Evolutionary conservation across 106 monocot genomes (phyloP).

Genomic region (Phalaenopsis equestris): DNA sequence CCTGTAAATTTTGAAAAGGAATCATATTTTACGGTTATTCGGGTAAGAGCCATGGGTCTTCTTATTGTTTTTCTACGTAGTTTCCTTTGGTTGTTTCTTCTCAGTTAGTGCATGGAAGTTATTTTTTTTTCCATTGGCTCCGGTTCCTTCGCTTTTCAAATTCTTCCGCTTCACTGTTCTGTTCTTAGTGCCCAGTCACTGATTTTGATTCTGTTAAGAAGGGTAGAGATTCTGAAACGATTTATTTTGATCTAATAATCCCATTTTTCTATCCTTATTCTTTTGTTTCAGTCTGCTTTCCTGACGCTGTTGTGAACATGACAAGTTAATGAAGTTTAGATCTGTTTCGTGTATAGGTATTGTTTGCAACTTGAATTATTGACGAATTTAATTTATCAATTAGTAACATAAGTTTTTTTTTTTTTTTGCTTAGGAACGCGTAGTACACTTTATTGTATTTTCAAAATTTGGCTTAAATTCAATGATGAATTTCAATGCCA

Average conservation of each 20-base stretch:
- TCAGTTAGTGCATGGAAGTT: background rate
- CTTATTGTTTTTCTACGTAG: background rate
- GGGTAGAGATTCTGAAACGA: background rate
- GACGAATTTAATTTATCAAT: background rate
- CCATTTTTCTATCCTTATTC: no score
- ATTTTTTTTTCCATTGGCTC: background rate
- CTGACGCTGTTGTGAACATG: no score
- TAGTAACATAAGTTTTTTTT: background rate
- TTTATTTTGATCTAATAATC: background rate
- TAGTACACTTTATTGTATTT: background rate
- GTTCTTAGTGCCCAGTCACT: background rate
- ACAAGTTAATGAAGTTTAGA: no score
- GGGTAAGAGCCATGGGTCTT: background rate
- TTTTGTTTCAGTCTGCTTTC: no score
- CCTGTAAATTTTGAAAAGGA: background rate
- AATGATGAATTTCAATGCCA: background rate
- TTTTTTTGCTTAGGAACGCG: background rate
- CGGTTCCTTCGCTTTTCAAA: background rate
- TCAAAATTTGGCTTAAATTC: background rate
- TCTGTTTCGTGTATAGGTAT: background rate
- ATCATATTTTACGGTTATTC: background rate
- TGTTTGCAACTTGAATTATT: background rate
- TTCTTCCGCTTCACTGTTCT: background rate
- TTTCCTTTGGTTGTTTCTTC: background rate
- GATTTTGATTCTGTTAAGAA: background rate